Conservation (phyloP, 108 stramenopile species). For the Nitzschia putrida region DNA sequence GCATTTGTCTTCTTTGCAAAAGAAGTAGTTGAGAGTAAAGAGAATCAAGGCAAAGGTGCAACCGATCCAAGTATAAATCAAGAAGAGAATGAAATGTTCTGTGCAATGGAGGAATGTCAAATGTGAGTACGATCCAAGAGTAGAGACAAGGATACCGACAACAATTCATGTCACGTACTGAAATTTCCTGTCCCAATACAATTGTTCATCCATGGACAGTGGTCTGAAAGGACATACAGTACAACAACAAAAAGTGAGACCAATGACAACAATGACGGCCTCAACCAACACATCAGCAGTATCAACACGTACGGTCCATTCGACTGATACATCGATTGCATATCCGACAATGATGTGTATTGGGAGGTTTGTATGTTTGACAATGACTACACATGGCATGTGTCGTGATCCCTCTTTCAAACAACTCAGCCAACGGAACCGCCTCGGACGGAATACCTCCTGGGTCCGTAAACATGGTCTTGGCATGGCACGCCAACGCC, state of each 20-base stretch:
- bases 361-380: slow-evolving; percentile 90
- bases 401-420: slow-evolving; percentile 34
- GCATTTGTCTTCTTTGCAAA: slow-evolving; percentile 71
- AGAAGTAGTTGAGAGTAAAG: slow-evolving; percentile 74
- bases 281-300: neutral
- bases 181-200: slow-evolving; percentile 89
- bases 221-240: slow-evolving; percentile 31
- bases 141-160: neutral
- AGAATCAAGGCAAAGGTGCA: slow-evolving; percentile 66
- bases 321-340: slow-evolving; percentile 92
- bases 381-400: slow-evolving; percentile 83
- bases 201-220: slow-evolving; percentile 96
- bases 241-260: neutral
- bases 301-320: slow-evolving; percentile 79
- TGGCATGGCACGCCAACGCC: slow-evolving; percentile 81
- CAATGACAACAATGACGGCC: neutral
- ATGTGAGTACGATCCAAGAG: neutral
- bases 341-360: slow-evolving; percentile 93
- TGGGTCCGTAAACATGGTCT: slow-evolving; percentile 91
- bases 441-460: slow-evolving; percentile 82
- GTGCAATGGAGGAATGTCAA: neutral
- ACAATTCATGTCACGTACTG: slow-evolving; percentile 28
- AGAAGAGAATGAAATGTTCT: slow-evolving; percentile 79
- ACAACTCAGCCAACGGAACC: slow-evolving; percentile 54
- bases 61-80: slow-evolving; percentile 73